Conservation (phyloP, 2,329 filamentous ascomycete species). For the Cladosporium sp. region DNA sequence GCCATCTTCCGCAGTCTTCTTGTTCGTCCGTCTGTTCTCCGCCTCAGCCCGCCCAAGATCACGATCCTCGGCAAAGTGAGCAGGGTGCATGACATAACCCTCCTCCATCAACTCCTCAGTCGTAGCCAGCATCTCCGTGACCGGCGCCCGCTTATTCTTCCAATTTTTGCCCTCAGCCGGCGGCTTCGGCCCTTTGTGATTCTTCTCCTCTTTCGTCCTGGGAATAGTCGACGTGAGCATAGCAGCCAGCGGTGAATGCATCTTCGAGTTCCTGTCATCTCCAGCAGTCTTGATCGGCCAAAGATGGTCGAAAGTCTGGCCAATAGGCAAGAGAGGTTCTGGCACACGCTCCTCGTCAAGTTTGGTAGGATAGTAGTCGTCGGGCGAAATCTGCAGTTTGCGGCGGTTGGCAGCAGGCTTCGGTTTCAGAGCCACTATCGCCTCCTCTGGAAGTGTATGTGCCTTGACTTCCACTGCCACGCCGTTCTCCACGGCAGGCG, state of each 20-base stretch:
- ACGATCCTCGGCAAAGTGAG: slow-evolving; percentile 60
- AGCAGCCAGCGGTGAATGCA: slow-evolving; percentile 84
- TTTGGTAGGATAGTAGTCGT: slow-evolving; percentile 51
- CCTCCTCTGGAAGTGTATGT: slow-evolving; percentile 1
- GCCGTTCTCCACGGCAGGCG: not conserved
- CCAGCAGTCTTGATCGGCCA: slow-evolving; percentile 90
- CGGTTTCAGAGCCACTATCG: not conserved
- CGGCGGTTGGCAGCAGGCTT: slow-evolving; percentile 10
- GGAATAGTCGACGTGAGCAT: slow-evolving; percentile 76
- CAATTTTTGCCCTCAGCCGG: slow-evolving; percentile 65
- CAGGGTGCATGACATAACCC: slow-evolving; percentile 81
- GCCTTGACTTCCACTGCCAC: slow-evolving; percentile 5
- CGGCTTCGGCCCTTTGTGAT: slow-evolving; percentile 59
- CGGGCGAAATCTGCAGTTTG: slow-evolving; percentile 42
- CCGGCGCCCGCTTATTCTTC: slow-evolving; percentile 74
- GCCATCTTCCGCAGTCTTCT: slow-evolving; percentile 58
- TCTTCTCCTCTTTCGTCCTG: slow-evolving; percentile 67
- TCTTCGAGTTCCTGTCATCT: slow-evolving; percentile 74
- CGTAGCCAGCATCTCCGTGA: slow-evolving; percentile 75
- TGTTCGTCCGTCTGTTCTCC: slow-evolving; percentile 50
- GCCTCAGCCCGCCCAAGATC: slow-evolving; percentile 57
- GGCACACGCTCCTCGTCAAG: slow-evolving; percentile 46
- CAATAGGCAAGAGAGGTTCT: slow-evolving; percentile 59
- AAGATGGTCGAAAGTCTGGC: slow-evolving; percentile 79
- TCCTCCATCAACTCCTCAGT: slow-evolving; percentile 76